Evolutionary conservation across 192 early-diverging fungal species (phyloP).

Genomic region (Coemansia sp.): DNA sequence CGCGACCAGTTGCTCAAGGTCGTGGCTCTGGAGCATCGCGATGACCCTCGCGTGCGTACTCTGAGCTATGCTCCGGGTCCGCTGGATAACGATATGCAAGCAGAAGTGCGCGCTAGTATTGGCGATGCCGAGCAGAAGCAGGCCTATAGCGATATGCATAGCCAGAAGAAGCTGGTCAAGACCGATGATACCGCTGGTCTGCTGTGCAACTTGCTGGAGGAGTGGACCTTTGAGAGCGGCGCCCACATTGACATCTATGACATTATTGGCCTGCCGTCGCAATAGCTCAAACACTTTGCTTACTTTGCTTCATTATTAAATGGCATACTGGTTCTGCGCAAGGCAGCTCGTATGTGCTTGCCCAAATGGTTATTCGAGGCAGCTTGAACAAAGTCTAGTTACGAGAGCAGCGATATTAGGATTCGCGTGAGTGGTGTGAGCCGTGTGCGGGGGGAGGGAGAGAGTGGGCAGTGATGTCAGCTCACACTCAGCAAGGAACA

Average conservation of each 20-base stretch:
- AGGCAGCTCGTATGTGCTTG: too few species aligned
- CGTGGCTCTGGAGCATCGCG: slow-evolving; percentile 69
- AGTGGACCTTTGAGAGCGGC: slow-evolving; percentile 63
- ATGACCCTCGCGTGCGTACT: slow-evolving; percentile 57
- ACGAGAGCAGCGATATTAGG: neutral
- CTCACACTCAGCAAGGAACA: too few species aligned
- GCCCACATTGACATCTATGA: slow-evolving; percentile 76
- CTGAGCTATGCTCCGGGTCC: slow-evolving; percentile 91
- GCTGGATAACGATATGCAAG: slow-evolving; percentile 84
- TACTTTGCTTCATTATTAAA: too few species aligned
- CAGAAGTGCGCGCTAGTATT: slow-evolving; percentile 67
- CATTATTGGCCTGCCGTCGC: slow-evolving; percentile 12
- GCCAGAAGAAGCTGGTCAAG: slow-evolving; percentile 67
- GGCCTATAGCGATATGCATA: slow-evolving; percentile 67
- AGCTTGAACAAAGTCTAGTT: too few species aligned
- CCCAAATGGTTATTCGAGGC: too few species aligned
- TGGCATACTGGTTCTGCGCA: too few species aligned
- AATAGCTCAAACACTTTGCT: neutral
- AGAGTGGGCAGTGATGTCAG: slow-evolving; percentile 2
- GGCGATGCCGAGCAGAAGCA: slow-evolving; percentile 66
- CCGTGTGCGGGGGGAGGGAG: neutral
- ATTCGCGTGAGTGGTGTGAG: neutral
- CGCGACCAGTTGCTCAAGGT: slow-evolving; percentile 75
- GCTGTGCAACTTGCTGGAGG: slow-evolving; percentile 63
- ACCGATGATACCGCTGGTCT: slow-evolving; percentile 67